Evolutionary conservation across 257 asterid species (phyloP), one percentile per base, ranked within the genome.

Genomic region (Paulownia fortunei): DNA sequence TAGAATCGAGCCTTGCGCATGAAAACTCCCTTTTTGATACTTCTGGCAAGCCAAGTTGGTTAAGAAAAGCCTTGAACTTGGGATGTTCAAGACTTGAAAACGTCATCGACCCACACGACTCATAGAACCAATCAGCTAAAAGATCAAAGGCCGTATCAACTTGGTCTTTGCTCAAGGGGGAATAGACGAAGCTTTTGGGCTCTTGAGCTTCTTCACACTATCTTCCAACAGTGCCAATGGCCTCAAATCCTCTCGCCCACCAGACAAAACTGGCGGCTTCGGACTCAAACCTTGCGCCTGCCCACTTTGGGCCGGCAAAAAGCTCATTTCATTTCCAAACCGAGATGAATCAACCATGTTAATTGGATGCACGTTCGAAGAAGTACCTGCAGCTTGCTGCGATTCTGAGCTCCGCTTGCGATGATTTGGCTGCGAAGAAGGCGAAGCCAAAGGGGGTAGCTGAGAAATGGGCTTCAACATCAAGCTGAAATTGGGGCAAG

Each of bases 201-300:
- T 85, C 62, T 85, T 89, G 16, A 89, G 86, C 86, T 79, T 85
- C 85, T 87, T 91, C 44, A 90, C 96, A 61, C 94, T 90, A 27
- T 88, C 90, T 76, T 90, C 96, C 80, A 90, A 56, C 90, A 82
- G 61, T 41, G 92, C 96, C 71, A 90, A 80, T 15, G 96, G 87
- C 59, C 80, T 86, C 79, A 89, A 87, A 82, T 90, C 96, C 68
- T 90, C 94, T 83, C 83, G 86, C 74, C 96, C 94, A 30, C 96
- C 92, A 8, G 96, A 89, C 75, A 90, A 80, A 23, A 79, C 82
- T 49, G 79, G 78, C 12, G 82, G 92, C 58, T 76, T 84, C 15
- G 81, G 87, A 68, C 19, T n/a, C n/a, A n/a, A n/a, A n/a, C n/a
- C n/a, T n/a, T n/a, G n/a, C n/a, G n/a, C n/a, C n/a, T n/a, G n/a